These are phyloP conservation scores for Boletus hoseneyae DNA, from an alignment of 1,284 basidiomycete species.

Conservation along the genomic window DNA sequence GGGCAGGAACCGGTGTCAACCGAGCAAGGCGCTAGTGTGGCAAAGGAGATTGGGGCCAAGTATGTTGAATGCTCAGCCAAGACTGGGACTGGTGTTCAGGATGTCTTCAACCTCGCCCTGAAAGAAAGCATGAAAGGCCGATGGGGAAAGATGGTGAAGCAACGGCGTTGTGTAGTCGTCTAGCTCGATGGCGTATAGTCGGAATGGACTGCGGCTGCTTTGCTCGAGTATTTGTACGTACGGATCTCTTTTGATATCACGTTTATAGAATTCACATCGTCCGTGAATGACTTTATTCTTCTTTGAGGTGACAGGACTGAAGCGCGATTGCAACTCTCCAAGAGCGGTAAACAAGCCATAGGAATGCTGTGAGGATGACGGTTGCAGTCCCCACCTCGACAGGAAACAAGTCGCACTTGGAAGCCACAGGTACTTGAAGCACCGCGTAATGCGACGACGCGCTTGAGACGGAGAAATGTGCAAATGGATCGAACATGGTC, in stretches of 20 bases:
- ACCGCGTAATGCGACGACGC: slow-evolving; percentile 7
- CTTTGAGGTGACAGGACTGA: slow-evolving; percentile 24
- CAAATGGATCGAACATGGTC: slow-evolving; percentile 18
- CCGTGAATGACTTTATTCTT: slow-evolving; percentile 16
- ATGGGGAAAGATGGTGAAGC: slow-evolving; percentile 72
- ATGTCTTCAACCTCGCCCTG: slow-evolving; percentile 90
- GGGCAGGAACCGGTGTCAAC: slow-evolving; percentile 81
- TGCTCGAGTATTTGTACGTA: slow-evolving; percentile 33
- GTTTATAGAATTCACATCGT: slow-evolving; percentile 10
- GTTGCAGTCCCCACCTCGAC: slow-evolving; percentile 29
- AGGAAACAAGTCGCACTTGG: slow-evolving; percentile 16
- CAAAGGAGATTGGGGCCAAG: slow-evolving; percentile 91
- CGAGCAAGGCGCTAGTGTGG: slow-evolving; percentile 77
- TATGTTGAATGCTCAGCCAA: slow-evolving; percentile 97
- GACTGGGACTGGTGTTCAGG: slow-evolving; percentile 83
- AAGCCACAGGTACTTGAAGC: slow-evolving; percentile 27
- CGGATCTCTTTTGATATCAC: slow-evolving; percentile 27
- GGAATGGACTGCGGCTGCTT: slow-evolving; percentile 8
- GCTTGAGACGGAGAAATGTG: slow-evolving; percentile 19
- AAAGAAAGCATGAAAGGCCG: slow-evolving; percentile 80
- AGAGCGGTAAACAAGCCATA: slow-evolving; percentile 25
- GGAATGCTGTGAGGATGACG: slow-evolving; percentile 25
- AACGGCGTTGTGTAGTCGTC: slow-evolving; percentile 76
- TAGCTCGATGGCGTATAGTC: slow-evolving; percentile 33
- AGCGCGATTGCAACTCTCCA: slow-evolving; percentile 20